A percentile compares a stretch with the other conserved stretches of the same genome.
phyloP scores from a whole-genome alignment of 805 yeast species.

The Metschnikowia amazonensis region DNA sequence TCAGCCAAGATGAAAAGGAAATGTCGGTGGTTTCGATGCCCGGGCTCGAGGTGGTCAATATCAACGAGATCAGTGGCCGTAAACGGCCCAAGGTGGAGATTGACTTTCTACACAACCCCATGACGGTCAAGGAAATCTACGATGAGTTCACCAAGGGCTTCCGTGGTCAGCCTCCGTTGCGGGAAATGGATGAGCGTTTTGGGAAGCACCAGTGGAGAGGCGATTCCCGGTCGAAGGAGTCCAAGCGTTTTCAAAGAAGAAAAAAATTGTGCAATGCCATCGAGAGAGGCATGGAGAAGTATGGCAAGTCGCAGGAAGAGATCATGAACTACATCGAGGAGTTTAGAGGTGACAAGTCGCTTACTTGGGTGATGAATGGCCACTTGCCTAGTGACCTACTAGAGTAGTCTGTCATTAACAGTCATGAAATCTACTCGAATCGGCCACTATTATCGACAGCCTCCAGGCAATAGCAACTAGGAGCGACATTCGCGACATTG shows the following conservation, averaged over 20 bases:
- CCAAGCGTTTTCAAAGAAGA: conserved; percentile 41
- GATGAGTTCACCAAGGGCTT: conserved; percentile 44
- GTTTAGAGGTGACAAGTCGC: conserved; percentile 39
- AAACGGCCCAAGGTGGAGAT: conserved; percentile 37
- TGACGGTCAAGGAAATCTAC: conserved; percentile 42
- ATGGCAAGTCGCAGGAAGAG: conserved; percentile 38
- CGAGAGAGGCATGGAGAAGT: conserved; percentile 38
- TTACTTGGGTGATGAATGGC: conserved; percentile 48
- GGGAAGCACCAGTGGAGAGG: conserved; percentile 47
- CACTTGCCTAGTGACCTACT: conserved; percentile 36
- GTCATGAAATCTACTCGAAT: too few species aligned
- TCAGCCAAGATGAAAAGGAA: background rate
- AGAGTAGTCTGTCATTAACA: conserved; percentile 6
- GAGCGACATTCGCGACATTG: background rate
- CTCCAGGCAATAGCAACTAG: too few species aligned
- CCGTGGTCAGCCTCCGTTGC: conserved; percentile 41
- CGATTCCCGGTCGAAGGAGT: conserved; percentile 42
- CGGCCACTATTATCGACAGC: too few species aligned
- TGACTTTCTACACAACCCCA: conserved; percentile 42
- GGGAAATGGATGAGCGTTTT: conserved; percentile 40
- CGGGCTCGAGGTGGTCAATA: conserved; percentile 17
- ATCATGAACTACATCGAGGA: conserved; percentile 39
- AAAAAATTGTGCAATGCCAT: conserved; percentile 43
- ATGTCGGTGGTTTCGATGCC: conserved; percentile 16
- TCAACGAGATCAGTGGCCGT: conserved; percentile 17